Conservation (phyloP, 352 stramenopile genomes). For the Phytophthora crassamura region DNA sequence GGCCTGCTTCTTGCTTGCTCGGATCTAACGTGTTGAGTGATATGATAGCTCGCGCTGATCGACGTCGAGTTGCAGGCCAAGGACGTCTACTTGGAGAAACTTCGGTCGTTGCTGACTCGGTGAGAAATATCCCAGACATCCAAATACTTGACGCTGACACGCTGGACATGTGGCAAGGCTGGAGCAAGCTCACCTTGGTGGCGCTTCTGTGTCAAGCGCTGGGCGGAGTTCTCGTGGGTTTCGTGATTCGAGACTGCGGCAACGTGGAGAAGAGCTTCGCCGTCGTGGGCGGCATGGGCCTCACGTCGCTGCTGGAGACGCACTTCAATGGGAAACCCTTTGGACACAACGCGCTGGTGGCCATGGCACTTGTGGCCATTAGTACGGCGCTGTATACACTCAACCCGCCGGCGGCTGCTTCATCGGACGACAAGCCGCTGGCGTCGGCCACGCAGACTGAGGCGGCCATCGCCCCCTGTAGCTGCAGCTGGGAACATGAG, state of each 20-base stretch:
- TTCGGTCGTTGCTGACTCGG: slow-evolving; percentile 44
- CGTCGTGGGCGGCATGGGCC: slow-evolving; percentile 82
- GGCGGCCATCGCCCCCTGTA: slow-evolving; percentile 4
- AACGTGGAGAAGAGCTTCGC: slow-evolving; percentile 89
- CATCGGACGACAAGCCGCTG: slow-evolving; percentile 27
- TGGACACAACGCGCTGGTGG: slow-evolving; percentile 54
- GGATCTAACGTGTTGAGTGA: slow-evolving; percentile 2
- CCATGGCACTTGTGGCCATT: slow-evolving; percentile 66
- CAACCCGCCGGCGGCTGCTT: slow-evolving; percentile 51
- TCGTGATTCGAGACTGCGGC: slow-evolving; percentile 87
- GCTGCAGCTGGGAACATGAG: slow-evolving; percentile 5
- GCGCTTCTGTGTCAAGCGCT: slow-evolving; percentile 74
- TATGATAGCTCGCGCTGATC: slow-evolving; percentile 60
- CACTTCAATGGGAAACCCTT: slow-evolving; percentile 80
- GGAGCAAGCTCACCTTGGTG: slow-evolving; percentile 67
- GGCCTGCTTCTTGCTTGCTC: too few relatives aligned
- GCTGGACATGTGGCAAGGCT: slow-evolving; percentile 72
- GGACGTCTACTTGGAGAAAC: slow-evolving; percentile 68
- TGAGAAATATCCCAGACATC: slow-evolving; percentile 10
- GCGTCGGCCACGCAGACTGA: slow-evolving; percentile 8
- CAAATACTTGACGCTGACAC: slow-evolving; percentile 32
- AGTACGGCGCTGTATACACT: slow-evolving; percentile 78
- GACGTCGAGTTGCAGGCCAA: slow-evolving; percentile 78
- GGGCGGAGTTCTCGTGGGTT: slow-evolving; percentile 77
- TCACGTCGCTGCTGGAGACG: slow-evolving; percentile 75